These are phyloP conservation scores for Lactarius evosmus DNA, from an alignment of 768 basidiomycete genomes.

Conservation along the genomic window DNA sequence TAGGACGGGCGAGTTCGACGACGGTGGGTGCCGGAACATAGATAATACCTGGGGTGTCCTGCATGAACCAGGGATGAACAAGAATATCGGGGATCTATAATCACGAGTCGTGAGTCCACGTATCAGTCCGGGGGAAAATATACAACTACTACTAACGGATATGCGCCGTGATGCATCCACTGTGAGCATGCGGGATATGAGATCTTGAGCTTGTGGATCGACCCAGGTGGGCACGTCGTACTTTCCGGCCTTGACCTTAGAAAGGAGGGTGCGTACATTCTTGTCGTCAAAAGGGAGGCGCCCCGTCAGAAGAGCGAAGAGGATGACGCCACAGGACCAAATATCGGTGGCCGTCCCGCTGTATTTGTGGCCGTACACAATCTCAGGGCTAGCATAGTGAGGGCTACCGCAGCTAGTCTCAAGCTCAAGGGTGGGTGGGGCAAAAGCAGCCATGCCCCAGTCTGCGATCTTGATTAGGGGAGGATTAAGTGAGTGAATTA, in stretches of 20 bases:
- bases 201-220: slow-evolving; percentile 79
- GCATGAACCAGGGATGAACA: slow-evolving; percentile 76
- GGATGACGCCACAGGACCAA: slow-evolving; percentile 95
- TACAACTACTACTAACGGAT: slow-evolving; percentile 52
- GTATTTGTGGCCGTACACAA: slow-evolving; percentile 88
- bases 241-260: slow-evolving; percentile 83
- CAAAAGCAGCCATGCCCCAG: slow-evolving; percentile 98
- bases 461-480: slow-evolving; percentile 94
- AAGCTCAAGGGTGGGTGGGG: slow-evolving; percentile 76
- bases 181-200: slow-evolving; percentile 83
- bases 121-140: neutral
- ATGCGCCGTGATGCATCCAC: slow-evolving; percentile 80
- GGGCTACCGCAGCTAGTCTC: slow-evolving; percentile 96
- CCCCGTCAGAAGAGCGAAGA: slow-evolving; percentile 87
- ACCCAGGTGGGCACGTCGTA: slow-evolving; percentile 82
- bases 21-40: slow-evolving; percentile 42
- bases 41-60: slow-evolving; percentile 47
- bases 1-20: slow-evolving; percentile 59
- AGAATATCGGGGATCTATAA: slow-evolving; percentile 82
- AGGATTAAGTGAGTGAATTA: slow-evolving; percentile 78
- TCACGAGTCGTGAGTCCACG: slow-evolving; percentile 3
- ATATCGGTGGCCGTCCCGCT: slow-evolving; percentile 89
- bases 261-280: slow-evolving; percentile 69
- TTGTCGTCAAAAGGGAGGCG: slow-evolving; percentile 93
- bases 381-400: slow-evolving; percentile 96